phyloP scores from a whole-genome alignment of 345 rosid species.

The Murraya koenigii region DNA sequence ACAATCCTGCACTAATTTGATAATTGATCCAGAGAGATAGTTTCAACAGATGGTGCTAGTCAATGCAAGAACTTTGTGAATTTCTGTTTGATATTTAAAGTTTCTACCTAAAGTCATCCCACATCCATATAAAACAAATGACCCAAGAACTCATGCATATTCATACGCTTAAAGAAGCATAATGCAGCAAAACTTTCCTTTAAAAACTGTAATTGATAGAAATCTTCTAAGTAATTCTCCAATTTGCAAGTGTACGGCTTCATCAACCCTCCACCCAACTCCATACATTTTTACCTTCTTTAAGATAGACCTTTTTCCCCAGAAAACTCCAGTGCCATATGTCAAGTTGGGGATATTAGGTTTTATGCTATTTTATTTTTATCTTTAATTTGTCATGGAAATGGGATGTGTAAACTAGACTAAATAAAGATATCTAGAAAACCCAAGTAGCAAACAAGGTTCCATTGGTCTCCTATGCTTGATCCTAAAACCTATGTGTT shows the following conservation, averaged over 20 bases:
- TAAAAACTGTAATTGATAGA: neutral
- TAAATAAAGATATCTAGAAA: neutral
- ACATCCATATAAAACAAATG: neutral
- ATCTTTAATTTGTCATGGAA: neutral
- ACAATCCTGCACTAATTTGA: conserved; percentile 1
- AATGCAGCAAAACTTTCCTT: neutral
- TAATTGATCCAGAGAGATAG: conserved; percentile 1
- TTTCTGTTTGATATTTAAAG: neutral
- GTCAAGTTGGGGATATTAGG: neutral
- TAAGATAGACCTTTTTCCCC: neutral
- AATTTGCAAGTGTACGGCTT: neutral
- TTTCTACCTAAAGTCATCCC: neutral
- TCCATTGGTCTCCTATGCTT: neutral
- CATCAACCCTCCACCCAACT: neutral
- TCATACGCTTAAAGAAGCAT: neutral
- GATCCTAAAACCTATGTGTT: neutral
- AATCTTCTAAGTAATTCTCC: neutral
- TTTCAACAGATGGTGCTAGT: neutral
- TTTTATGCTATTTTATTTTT: too few relatives aligned
- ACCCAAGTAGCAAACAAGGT: neutral
- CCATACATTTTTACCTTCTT: neutral
- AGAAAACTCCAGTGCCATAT: neutral
- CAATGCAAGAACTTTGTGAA: neutral
- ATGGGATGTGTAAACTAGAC: neutral
- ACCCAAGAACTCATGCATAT: neutral